Evolutionary conservation across 1,139 yeast genomes (phyloP), one percentile per base, ranked within the genome.

Genomic region (Saccharomyces hybrid): DNA sequence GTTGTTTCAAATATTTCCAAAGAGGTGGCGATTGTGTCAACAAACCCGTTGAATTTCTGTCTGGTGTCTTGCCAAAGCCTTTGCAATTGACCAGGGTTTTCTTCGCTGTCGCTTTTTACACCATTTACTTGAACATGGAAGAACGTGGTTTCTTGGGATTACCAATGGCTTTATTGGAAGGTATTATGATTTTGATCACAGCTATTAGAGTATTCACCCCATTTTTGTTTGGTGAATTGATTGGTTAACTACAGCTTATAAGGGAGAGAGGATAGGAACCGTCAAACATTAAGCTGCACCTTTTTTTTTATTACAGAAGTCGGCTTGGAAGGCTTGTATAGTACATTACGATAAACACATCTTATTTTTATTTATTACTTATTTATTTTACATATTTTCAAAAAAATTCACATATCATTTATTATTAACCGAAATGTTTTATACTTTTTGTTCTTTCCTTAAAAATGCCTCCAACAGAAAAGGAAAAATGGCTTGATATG

Each of bases 61-160:
- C 93, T 53, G 99, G 98, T 8, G 78, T 88, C 68, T 72, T 82
- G 55, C 95, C 96, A 49, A 79, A 76, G 64, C 96, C 96, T 26
- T 74, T 81, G 71, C 68, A 82, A 49, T 76, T 93, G 57, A 84
- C 95, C 65, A 81, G 83, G 69, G 96, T 91, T 63, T 93, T 93
- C 70, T 88, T 89, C 72, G 78, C 86, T 53, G 98, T 93, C 51
- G 98, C 97, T 1, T 81, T 91, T 64, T 91, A 87, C 69, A 80
- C 93, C 7, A 82, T 91, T 55, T 83, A 79, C 66, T 70, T 85
- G 61, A 89, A 91, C 71, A 83, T 88, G 63, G 66, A 67, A 28
- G 82, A 78, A 32, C 78, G 83, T 57, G 96, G 97, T 1, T 49
- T 82, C 14, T 55, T 75, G 0, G 83, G 87, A n/a, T 77, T 86